phyloP scores from a whole-genome alignment of 148 eudicot genomes.

The Chenopodium suecicum region DNA sequence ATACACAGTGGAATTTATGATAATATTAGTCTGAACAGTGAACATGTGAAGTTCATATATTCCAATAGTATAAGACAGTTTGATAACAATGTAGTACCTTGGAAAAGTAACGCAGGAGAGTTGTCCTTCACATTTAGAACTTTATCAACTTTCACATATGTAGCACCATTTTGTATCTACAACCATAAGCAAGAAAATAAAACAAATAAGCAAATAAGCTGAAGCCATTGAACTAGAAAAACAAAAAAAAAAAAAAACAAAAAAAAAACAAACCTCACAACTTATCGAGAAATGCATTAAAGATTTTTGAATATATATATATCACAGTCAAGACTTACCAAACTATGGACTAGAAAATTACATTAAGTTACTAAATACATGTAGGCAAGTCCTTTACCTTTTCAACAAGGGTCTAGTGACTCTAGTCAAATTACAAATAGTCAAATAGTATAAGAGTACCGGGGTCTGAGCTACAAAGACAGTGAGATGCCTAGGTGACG shows the following conservation, averaged over 20 bases:
- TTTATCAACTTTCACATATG: conserved; percentile 84
- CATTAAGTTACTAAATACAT: not conserved
- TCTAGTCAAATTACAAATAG: no score
- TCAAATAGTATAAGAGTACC: no score
- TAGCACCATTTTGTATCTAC: conserved; percentile 86
- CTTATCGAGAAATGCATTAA: not conserved
- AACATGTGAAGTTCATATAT: not conserved
- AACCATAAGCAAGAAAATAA: conserved; percentile 27
- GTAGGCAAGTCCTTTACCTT: not conserved
- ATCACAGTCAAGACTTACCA: not conserved
- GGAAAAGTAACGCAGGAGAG: conserved; percentile 87
- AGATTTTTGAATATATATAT: not conserved
- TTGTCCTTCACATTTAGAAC: conserved; percentile 66
- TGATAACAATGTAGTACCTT: conserved; percentile 42
- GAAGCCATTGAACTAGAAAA: not conserved
- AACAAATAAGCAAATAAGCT: conserved; percentile 13
- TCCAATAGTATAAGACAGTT: conserved; percentile 4
- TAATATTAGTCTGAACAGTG: not conserved
- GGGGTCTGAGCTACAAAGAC: no score
- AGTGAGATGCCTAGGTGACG: no score
- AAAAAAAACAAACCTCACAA: not conserved
- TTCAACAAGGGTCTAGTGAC: not conserved
- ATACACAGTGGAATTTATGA: conserved; percentile 4
- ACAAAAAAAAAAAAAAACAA: not conserved
- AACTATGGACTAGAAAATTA: not conserved